These are phyloP conservation scores for Lentinula raphanica DNA, from an alignment of 768 basidiomycete genomes.

Conservation along the genomic window DNA sequence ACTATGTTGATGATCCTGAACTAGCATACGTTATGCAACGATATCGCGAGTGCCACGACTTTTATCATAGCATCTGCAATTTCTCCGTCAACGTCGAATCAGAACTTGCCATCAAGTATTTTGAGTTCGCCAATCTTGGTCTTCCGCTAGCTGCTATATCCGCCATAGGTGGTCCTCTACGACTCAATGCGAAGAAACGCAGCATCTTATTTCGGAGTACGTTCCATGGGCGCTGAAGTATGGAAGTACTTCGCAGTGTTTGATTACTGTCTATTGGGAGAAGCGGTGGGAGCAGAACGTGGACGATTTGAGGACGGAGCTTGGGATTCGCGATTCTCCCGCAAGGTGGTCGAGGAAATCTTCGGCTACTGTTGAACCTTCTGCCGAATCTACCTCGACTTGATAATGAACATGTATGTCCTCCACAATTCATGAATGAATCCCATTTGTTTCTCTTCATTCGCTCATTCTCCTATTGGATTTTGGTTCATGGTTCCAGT, in stretches of 20 bases:
- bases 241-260: slow-evolving; percentile 65
- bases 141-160: slow-evolving; percentile 85
- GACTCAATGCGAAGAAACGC: slow-evolving; percentile 54
- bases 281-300: slow-evolving; percentile 84
- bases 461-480: not conserved
- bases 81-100: slow-evolving; percentile 87
- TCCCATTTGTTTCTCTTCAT: not conserved
- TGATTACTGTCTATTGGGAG: slow-evolving; percentile 96
- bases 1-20: slow-evolving; percentile 91
- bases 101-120: slow-evolving; percentile 91
- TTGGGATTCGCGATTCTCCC: slow-evolving; percentile 80
- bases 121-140: slow-evolving; percentile 89
- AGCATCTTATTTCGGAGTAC: slow-evolving; percentile 69
- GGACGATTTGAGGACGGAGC: slow-evolving; percentile 76
- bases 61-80: slow-evolving; percentile 89
- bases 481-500: no score
- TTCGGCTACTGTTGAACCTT: not conserved
- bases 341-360: slow-evolving; percentile 43
- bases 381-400: not conserved
- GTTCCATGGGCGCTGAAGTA: slow-evolving; percentile 90
- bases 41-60: slow-evolving; percentile 96
- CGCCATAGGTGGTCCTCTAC: slow-evolving; percentile 72
- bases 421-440: not conserved
- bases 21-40: slow-evolving; percentile 97
- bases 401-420: no score